Evolutionary conservation across 345 rosid species (phyloP).

Genomic region (Dipteronia sinensis): DNA sequence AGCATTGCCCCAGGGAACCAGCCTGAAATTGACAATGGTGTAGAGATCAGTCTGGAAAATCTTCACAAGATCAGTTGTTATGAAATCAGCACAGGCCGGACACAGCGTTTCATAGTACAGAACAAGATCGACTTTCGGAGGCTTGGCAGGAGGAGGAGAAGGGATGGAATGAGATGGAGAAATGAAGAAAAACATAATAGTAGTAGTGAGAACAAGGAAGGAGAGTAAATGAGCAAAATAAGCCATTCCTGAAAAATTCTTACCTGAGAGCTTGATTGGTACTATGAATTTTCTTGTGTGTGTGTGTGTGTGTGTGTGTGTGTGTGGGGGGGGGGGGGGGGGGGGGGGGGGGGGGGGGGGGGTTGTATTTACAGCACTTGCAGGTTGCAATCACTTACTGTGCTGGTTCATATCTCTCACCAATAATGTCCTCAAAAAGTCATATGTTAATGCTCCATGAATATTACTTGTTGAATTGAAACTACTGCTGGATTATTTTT

Average conservation of each 20-base stretch:
- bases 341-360: too few species aligned
- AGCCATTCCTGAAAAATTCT: slow-evolving; percentile 22
- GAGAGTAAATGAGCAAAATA: slow-evolving; percentile 1
- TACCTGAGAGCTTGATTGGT: neutral
- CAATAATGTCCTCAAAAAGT: neutral
- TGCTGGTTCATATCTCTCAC: neutral
- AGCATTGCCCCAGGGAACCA: slow-evolving; percentile 48
- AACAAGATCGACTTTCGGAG: slow-evolving; percentile 31
- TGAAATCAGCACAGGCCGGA: slow-evolving; percentile 31
- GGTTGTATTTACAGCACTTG: too few species aligned
- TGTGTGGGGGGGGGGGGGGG: too few species aligned
- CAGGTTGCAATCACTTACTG: too few species aligned
- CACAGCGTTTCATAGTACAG: slow-evolving; percentile 46
- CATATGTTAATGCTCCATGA: too few species aligned
- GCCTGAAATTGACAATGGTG: slow-evolving; percentile 34
- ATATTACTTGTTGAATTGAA: neutral
- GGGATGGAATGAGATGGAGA: neutral
- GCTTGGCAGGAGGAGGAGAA: neutral
- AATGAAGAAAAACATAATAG: neutral
- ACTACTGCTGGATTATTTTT: neutral
- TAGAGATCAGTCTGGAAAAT: slow-evolving; percentile 29
- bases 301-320: too few species aligned
- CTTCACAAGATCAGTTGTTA: slow-evolving; percentile 22
- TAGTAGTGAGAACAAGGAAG: neutral
- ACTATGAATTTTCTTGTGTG: neutral